Evolutionary conservation across 2,329 filamentous ascomycete species (phyloP).

Genomic region (Exophiala sp.): DNA sequence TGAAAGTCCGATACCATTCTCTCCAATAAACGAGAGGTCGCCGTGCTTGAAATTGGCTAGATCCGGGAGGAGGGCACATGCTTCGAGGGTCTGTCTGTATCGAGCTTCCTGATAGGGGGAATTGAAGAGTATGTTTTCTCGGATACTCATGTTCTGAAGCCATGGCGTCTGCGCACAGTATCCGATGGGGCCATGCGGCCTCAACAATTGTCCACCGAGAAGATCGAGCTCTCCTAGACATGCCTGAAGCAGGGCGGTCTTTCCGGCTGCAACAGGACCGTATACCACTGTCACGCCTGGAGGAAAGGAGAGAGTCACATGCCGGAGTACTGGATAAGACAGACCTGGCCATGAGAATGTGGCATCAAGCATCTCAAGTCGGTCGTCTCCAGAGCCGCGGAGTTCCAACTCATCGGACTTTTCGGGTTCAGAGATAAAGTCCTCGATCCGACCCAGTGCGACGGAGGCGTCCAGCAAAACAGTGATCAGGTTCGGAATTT

Average conservation of each 20-base stretch:
- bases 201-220: conserved; percentile 45
- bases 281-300: conserved; percentile 55
- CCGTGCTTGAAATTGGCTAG: conserved; percentile 58
- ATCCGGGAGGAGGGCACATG: conserved; percentile 57
- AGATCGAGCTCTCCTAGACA: conserved; percentile 55
- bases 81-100: conserved; percentile 64
- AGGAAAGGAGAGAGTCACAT: conserved; percentile 52
- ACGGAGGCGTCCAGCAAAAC: conserved; percentile 76
- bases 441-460: conserved; percentile 72
- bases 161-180: conserved; percentile 63
- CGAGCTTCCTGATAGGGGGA: conserved; percentile 61
- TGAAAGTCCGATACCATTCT: conserved; percentile 57
- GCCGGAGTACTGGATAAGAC: conserved; percentile 48
- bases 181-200: conserved; percentile 50
- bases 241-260: conserved; percentile 56
- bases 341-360: conserved; percentile 76
- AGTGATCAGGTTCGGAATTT: conserved; percentile 69
- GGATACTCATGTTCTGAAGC: conserved; percentile 64
- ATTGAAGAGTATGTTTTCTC: conserved; percentile 62
- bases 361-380: conserved; percentile 53
- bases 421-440: conserved; percentile 80
- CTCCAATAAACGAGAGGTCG: conserved; percentile 56
- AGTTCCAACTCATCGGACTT: conserved; percentile 53
- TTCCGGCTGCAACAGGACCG: conserved; percentile 60
- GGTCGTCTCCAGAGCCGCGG: conserved; percentile 27